Evolutionary conservation across 306 rosid genomes (phyloP).

Genomic region (Quercus suber): DNA sequence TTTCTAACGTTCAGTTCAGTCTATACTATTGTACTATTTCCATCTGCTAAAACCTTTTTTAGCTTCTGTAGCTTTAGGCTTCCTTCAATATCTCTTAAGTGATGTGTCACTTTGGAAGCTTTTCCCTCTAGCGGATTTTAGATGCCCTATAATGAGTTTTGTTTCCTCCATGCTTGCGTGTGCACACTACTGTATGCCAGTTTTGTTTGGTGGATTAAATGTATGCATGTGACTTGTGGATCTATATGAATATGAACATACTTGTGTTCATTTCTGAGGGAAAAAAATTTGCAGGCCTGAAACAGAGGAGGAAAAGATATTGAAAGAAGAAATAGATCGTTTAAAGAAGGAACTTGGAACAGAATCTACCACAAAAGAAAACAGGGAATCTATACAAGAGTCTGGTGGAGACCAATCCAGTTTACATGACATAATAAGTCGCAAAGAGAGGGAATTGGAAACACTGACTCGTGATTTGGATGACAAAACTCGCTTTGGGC

Average conservation of each 20-base stretch:
- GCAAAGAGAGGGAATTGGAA: slow-evolving; percentile 75
- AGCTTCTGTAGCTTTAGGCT: not conserved
- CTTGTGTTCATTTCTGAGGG: slow-evolving; percentile 30
- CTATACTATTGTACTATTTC: not conserved
- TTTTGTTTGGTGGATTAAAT: slow-evolving; percentile 16
- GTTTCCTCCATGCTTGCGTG: not conserved
- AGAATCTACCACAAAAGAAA: slow-evolving; percentile 35
- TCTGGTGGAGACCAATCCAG: slow-evolving; percentile 43
- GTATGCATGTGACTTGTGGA: not conserved
- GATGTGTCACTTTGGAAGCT: not conserved
- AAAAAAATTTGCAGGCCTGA: slow-evolving; percentile 59
- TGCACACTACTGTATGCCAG: not conserved
- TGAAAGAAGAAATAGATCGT: slow-evolving; percentile 76
- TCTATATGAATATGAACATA: not conserved
- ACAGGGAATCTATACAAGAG: slow-evolving; percentile 45
- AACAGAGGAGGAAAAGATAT: slow-evolving; percentile 62
- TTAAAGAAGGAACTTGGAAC: slow-evolving; percentile 67
- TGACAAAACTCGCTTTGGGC: slow-evolving; percentile 92
- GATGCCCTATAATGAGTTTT: not conserved
- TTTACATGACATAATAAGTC: slow-evolving; percentile 23
- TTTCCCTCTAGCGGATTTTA: not conserved
- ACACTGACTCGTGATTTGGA: slow-evolving; percentile 63
- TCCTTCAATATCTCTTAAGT: not conserved
- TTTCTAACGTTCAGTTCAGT: not conserved
- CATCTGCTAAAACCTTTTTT: not conserved